phyloP scores from a whole-genome alignment of 2,329 filamentous ascomycete species.

The Nemania bipapillata region DNA sequence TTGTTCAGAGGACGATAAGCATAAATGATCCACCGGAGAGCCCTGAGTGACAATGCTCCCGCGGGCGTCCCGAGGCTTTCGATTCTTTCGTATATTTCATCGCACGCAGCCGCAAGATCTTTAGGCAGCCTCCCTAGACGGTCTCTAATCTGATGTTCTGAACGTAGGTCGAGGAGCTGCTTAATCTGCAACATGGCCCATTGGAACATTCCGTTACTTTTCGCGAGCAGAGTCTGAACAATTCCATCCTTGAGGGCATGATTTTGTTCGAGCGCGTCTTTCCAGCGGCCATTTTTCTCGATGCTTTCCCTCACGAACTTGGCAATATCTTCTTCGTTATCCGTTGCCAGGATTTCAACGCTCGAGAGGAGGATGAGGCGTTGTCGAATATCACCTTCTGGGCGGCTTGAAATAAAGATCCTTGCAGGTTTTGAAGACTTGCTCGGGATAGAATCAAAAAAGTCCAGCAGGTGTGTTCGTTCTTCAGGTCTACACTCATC shows the following conservation, averaged over 20 bases:
- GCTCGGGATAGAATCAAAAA: slow-evolving; percentile 10
- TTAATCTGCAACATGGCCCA: slow-evolving; percentile 27
- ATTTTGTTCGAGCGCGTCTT: not conserved
- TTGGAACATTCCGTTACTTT: slow-evolving; percentile 20
- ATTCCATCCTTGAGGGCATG: not conserved
- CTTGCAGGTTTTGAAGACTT: slow-evolving; percentile 20
- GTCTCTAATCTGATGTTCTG: not conserved
- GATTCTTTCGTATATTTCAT: slow-evolving; percentile 18
- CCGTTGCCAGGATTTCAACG: slow-evolving; percentile 29
- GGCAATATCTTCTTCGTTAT: slow-evolving; percentile 25
- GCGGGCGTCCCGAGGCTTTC: not conserved
- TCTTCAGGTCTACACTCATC: slow-evolving; percentile 22
- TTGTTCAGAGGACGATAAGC: not conserved
- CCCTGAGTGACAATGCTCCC: slow-evolving; percentile 3
- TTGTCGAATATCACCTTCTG: slow-evolving; percentile 28
- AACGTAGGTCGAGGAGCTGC: slow-evolving; percentile 8
- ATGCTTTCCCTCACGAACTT: slow-evolving; percentile 28
- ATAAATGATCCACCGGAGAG: slow-evolving; percentile 17
- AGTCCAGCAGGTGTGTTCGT: slow-evolving; percentile 14
- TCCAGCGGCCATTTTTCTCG: slow-evolving; percentile 10
- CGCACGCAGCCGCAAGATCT: slow-evolving; percentile 11
- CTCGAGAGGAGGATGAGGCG: slow-evolving; percentile 11
- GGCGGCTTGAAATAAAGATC: slow-evolving; percentile 34
- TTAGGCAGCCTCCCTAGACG: slow-evolving; percentile 23
- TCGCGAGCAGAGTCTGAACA: not conserved